Evolutionary conservation across 139 green algal species (phyloP), one percentile per base, ranked within the genome.

Genomic region (Desmodesmus armatus): DNA sequence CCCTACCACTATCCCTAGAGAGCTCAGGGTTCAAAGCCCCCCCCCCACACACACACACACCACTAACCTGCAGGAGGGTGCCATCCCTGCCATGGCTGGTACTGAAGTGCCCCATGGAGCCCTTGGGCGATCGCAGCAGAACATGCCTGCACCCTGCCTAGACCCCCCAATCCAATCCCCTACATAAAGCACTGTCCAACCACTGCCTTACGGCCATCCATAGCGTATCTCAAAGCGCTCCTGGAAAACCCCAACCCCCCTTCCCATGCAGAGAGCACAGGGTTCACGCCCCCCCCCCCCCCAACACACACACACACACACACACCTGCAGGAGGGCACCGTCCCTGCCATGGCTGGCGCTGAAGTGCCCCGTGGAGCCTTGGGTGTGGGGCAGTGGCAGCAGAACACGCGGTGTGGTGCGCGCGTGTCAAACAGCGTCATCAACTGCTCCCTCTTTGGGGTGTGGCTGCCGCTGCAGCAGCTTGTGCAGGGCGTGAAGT

Each of bases 391-490:
- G 58, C 82, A 87, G 82, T 87, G 82, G 58, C 71, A 78, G 72
- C 82, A 87, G 55, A 43, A 82, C 15, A 87, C 76, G 27, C 40
- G n/a, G 76, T 82, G 11, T 3, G 82, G 55, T 19, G n/a, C 39
- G 41, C 76, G 31, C 39, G 72, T 87, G 72, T 87, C 82, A 29
- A 87, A 87, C 19, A 78, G 72, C 71, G 82, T 87, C 58, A 87
- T 60, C 31, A 87, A 58, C 82, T 87, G 82, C 71, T 87, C 82
- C 29, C 82, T 71, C 72, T 87, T 87, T 25, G 82, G 82, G 39
- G 82, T 87, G 55, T 72, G 82, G 82, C 66, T 62, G 41, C 55
- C 55, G 6, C 31, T 53, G 39, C 40, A 67, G 71, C 82, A 87
- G 58, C 55, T 47, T 31, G 27, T 29, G 82, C 82, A 87, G 27